A percentile compares a stretch with the other conserved stretches of the same genome.
Conservation (phyloP, 2,329 filamentous ascomycete genomes). For the Whalleya microplaca region DNA sequence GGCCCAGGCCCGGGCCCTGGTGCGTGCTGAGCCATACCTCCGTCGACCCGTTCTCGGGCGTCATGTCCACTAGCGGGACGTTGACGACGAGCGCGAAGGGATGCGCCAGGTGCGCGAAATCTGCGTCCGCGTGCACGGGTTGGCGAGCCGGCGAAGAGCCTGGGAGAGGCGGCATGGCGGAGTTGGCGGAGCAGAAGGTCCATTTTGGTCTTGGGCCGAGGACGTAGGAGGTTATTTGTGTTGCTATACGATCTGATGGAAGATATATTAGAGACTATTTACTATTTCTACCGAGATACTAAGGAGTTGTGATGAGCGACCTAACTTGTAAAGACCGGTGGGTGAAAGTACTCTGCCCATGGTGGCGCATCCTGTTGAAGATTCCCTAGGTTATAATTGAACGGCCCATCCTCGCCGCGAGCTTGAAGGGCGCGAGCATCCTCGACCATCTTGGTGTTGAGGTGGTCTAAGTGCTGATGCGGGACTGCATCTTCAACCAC, state of each 20-base stretch:
- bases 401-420: constrained; percentile 57
- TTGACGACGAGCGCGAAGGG: constrained; percentile 62
- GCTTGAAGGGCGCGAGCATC: constrained; percentile 58
- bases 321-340: constrained; percentile 57
- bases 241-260: constrained; percentile 53
- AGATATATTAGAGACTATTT: background rate
- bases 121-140: constrained; percentile 62
- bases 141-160: constrained; percentile 48
- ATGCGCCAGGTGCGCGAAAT: constrained; percentile 57
- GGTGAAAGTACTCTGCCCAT: constrained; percentile 50
- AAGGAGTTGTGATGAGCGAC: background rate
- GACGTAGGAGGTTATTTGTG: constrained; percentile 57
- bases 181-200: constrained; percentile 63
- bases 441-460: constrained; percentile 63
- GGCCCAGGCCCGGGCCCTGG: constrained; percentile 26
- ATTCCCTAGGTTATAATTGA: constrained; percentile 66
- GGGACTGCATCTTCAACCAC: constrained; percentile 58
- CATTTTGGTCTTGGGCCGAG: constrained; percentile 59
- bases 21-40: constrained; percentile 66
- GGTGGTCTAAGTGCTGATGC: constrained; percentile 52
- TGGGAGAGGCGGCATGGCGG: constrained; percentile 55
- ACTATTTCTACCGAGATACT: background rate
- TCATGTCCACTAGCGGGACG: constrained; percentile 54
- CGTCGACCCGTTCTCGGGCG: constrained; percentile 56
- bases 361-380: constrained; percentile 64